Percentiles rank a stretch among this genome's conserved stretches.
These are phyloP conservation scores for Stereum hirsutum DNA, from an alignment of 1,284 basidiomycete species.

Conservation along the genomic window DNA sequence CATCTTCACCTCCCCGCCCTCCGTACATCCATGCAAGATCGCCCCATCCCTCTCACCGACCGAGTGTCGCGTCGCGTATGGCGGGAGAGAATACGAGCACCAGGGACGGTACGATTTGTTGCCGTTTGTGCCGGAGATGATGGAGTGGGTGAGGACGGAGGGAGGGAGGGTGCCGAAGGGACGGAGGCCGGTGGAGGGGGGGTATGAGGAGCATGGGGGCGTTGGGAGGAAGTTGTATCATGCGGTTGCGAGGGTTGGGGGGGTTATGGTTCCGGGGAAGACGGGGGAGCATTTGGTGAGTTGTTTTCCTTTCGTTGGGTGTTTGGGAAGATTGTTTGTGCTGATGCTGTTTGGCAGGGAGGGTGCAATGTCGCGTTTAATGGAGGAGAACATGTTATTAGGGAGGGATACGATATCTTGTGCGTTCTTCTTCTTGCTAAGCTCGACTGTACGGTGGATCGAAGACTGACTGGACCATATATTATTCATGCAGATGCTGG, in stretches of 20 bases:
- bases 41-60: conserved; percentile 41
- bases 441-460: no score
- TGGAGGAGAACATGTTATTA: conserved; percentile 31
- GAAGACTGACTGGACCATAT: no score
- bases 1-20: conserved; percentile 42
- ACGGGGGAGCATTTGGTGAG: conserved; percentile 57
- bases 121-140: conserved; percentile 50
- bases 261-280: conserved; percentile 60
- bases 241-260: conserved; percentile 30
- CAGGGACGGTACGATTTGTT: conserved; percentile 60
- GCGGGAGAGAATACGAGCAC: conserved; percentile 49
- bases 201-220: conserved; percentile 28
- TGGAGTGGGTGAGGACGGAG: conserved; percentile 62
- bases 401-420: conserved; percentile 48
- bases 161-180: conserved; percentile 47
- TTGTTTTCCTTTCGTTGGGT: neutral
- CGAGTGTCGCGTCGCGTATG: conserved; percentile 55
- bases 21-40: conserved; percentile 77
- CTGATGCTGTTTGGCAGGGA: conserved; percentile 20
- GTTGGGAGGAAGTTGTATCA: conserved; percentile 32
- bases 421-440: conserved; percentile 28
- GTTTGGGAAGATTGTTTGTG: conserved; percentile 12
- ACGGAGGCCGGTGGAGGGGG: conserved; percentile 30
- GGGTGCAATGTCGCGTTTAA: conserved; percentile 33
- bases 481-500: conserved; percentile 22